A percentile compares a stretch with the other conserved stretches of the same genome.
phyloP scores from a whole-genome alignment of 2,329 filamentous ascomycete genomes.

The Verticillium alfalfae region DNA sequence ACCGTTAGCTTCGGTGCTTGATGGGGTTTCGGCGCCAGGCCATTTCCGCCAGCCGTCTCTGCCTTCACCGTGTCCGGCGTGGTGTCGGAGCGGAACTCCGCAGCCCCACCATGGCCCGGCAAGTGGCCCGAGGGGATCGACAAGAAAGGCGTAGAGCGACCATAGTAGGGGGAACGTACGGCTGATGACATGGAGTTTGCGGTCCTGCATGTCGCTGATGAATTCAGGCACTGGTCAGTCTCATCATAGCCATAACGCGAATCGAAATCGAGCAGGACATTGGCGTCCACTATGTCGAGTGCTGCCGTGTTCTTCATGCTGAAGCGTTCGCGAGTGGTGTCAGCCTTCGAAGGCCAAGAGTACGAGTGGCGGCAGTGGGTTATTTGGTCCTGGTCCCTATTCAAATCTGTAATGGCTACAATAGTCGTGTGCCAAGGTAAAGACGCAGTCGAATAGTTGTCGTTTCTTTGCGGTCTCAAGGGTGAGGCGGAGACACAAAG shows the following conservation, averaged over 20 bases:
- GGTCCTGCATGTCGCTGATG: not conserved
- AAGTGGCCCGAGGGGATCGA: not conserved
- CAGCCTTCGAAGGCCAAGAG: not conserved
- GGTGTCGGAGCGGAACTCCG: not conserved
- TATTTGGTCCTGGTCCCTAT: not conserved
- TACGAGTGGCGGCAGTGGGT: not conserved
- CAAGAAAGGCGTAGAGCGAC: not conserved
- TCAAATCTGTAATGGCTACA: not conserved
- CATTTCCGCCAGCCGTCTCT: not conserved
- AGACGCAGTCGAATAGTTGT: not conserved
- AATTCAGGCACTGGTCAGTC: conserved; percentile 4
- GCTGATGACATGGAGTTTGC: conserved; percentile 12
- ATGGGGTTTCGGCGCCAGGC: not conserved
- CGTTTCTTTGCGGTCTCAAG: not conserved
- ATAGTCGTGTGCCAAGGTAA: not conserved
- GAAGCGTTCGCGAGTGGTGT: not conserved
- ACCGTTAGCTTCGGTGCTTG: not conserved
- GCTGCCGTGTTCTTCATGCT: not conserved
- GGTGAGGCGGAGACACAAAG: not conserved
- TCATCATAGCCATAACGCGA: conserved; percentile 13
- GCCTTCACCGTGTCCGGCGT: not conserved
- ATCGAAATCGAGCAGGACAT: conserved; percentile 11
- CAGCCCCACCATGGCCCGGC: not conserved
- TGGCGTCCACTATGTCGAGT: conserved; percentile 12
- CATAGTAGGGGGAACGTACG: conserved; percentile 2